Conservation (phyloP, 805 yeast species). For the Hemisphaericaspora nanyangensis region DNA sequence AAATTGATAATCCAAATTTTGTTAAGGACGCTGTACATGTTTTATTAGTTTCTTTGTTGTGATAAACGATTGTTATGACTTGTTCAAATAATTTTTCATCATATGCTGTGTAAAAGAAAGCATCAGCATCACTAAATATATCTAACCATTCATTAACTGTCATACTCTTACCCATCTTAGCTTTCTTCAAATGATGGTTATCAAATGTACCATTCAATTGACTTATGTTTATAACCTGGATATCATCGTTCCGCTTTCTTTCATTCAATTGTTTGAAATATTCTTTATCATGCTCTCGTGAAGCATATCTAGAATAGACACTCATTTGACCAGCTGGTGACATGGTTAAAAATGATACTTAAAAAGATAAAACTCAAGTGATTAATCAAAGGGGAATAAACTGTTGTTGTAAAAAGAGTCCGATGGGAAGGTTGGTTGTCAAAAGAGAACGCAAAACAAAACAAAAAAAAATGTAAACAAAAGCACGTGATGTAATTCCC, state of each 20-base stretch:
- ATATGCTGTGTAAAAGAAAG: conserved; percentile 48
- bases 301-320: conserved; percentile 35
- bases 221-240: conserved; percentile 12
- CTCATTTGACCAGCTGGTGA: conserved; percentile 20
- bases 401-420: not conserved
- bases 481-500: conserved; percentile 1
- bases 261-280: conserved; percentile 6
- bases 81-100: conserved; percentile 52
- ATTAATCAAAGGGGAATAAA: not conserved
- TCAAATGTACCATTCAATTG: conserved; percentile 27
- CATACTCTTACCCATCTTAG: conserved; percentile 3
- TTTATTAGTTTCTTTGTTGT: conserved; percentile 41
- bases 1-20: conserved; percentile 62
- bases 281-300: conserved; percentile 31
- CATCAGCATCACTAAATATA: conserved; percentile 46
- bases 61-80: conserved; percentile 48
- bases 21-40: conserved; percentile 56
- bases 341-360: not conserved
- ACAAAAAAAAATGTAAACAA: conserved; percentile 2
- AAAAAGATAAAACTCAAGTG: no score
- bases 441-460: not conserved
- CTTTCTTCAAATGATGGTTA: conserved; percentile 7
- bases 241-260: not conserved
- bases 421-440: not conserved
- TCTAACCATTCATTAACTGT: conserved; percentile 30